Evolutionary conservation across 331 rosid species (phyloP).

Genomic region (Spiraea crenata): DNA sequence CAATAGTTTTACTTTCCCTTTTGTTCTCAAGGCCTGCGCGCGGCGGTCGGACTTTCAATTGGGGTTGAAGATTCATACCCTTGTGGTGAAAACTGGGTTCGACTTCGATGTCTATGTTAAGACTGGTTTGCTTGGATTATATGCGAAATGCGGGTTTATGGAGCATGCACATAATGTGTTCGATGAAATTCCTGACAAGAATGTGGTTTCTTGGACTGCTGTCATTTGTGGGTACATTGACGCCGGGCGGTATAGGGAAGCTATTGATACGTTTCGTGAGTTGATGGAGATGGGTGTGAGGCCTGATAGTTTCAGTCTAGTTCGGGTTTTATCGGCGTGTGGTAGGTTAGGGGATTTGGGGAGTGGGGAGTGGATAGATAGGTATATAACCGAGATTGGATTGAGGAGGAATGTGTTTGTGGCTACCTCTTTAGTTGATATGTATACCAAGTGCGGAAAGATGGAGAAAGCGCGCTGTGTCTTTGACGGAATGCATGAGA

Average conservation of each 20-base stretch:
- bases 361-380: slow-evolving; percentile 60
- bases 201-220: slow-evolving; percentile 69
- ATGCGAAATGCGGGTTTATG: slow-evolving; percentile 44
- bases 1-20: slow-evolving; percentile 59
- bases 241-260: slow-evolving; percentile 38
- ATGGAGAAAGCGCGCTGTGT: slow-evolving; percentile 51
- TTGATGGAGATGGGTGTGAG: slow-evolving; percentile 56
- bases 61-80: slow-evolving; percentile 48
- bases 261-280: slow-evolving; percentile 43
- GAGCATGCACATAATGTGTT: slow-evolving; percentile 51
- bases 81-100: slow-evolving; percentile 50
- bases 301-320: slow-evolving; percentile 59
- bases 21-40: slow-evolving; percentile 60
- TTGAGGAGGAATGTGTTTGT: slow-evolving; percentile 53
- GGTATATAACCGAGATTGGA: slow-evolving; percentile 42
- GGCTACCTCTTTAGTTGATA: slow-evolving; percentile 59
- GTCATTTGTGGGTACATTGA: slow-evolving; percentile 55
- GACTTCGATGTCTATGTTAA: slow-evolving; percentile 55
- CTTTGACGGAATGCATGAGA: slow-evolving; percentile 54
- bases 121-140: slow-evolving; percentile 50
- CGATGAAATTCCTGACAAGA: slow-evolving; percentile 52
- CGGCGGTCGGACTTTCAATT: slow-evolving; percentile 35
- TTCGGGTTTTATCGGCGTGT: slow-evolving; percentile 54
- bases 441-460: slow-evolving; percentile 60
- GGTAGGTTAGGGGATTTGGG: slow-evolving; percentile 46